These are phyloP conservation scores for Xenosphaeropsis pyriputrescens DNA, from an alignment of 2,329 filamentous ascomycete species.

Conservation along the genomic window DNA sequence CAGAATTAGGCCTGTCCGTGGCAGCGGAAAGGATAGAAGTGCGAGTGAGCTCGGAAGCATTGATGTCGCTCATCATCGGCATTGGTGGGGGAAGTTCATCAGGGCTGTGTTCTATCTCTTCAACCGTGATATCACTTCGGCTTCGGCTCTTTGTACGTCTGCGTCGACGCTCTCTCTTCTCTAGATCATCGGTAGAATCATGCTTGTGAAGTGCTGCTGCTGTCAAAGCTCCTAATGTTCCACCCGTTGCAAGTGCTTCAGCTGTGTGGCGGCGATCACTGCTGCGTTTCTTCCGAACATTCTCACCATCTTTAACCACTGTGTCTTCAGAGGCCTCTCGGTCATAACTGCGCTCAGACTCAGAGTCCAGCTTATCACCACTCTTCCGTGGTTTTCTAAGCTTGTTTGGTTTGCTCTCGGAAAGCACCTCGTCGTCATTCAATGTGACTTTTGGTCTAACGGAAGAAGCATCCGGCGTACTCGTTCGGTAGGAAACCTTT, in stretches of 20 bases:
- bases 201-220: conserved; percentile 48
- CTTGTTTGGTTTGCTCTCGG: conserved; percentile 31
- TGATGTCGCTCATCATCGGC: conserved; percentile 77
- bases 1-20: conserved; percentile 57
- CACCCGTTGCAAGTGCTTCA: conserved; percentile 13
- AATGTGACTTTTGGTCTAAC: conserved; percentile 45
- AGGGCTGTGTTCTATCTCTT: conserved; percentile 35
- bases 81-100: conserved; percentile 53
- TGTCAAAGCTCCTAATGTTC: conserved; percentile 38
- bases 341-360: conserved; percentile 16
- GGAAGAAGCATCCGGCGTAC: conserved; percentile 16
- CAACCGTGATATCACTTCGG: conserved; percentile 31
- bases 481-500: conserved; percentile 25
- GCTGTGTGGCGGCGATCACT: conserved; percentile 12
- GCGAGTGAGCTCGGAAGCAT: conserved; percentile 75
- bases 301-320: conserved; percentile 31
- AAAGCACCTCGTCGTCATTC: conserved; percentile 39
- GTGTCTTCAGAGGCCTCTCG: conserved; percentile 30
- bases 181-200: conserved; percentile 44
- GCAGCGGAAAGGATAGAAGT: conserved; percentile 76
- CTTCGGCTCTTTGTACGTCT: conserved; percentile 28
- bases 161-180: conserved; percentile 25
- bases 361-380: conserved; percentile 18
- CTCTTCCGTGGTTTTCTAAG: conserved; percentile 34
- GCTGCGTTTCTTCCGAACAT: conserved; percentile 19